Evolutionary conservation across 305 asterid species (phyloP), one percentile per base, ranked within the genome.

Genomic region (Plantago coronopus): DNA sequence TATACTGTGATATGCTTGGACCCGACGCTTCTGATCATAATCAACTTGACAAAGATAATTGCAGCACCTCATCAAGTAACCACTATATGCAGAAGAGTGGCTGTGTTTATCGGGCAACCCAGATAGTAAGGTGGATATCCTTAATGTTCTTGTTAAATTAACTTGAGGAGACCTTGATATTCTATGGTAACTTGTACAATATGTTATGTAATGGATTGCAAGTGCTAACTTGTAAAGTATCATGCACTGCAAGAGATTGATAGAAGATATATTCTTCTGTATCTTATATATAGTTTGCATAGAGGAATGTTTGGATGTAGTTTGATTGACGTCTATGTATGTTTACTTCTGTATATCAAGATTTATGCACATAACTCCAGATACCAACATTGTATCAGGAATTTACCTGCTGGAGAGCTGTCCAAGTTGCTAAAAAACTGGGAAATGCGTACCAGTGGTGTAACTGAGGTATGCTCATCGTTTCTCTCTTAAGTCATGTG

Each of bases 1-100:
- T 89, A 61, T 85, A 78, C 78, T 81, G 90, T 64, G 94, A 87
- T 81, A 71, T 76, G 72, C 80, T 89, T 21, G 85, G 80, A 74
- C 83, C 84, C 61, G 76, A 65, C 56, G 64, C 73, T 72, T 53
- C 79, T 64, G 77, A 65, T 63, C 78, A 59, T 53, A 29, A 18
- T 56, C 80, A 60, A 59, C 61, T 60, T 53, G 78, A 59, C 64
- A 65, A 76, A 50, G 75, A 72, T 69, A 56, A 58, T n/a, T 58
- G 46, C 60, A 66, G 69, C 60, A 68, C 69, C 61, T 53, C 79
- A 55, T 54, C 64, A 63, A 59, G 69, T 66, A 48, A 63, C 47
- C 70, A 73, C 48, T 66, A 65, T 17, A 61, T 62, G 73, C 81
- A 70, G 55, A 80, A 70, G 68, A 77, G 67, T 69, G 75, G 82